Evolutionary conservation across 2,329 filamentous ascomycete genomes (phyloP), one percentile per base, ranked within the genome.

Genomic region (Diaporthe sp.): DNA sequence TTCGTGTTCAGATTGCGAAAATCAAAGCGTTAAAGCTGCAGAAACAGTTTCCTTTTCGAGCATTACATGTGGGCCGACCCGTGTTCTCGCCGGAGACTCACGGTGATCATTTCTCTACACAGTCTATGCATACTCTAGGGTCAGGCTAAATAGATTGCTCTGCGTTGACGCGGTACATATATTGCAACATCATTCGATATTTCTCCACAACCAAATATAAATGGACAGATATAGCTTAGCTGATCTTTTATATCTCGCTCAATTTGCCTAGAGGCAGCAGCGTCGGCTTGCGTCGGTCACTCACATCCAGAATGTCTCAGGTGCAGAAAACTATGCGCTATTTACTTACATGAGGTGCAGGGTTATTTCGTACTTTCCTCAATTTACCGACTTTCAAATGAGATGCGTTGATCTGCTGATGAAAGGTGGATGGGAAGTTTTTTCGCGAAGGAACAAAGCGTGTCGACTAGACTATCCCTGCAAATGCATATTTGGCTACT

Each of bases 91-190:
- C 28, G 47, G 13, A 33, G 40, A 33, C 25, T 47, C 25, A 22
- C 40, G 60, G 40, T 64, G 40, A 64, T 64, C 60, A 47, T 64
- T 64, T 28, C 60, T 64, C 60, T 15, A 47, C 60, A 30, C 19
- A 45, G 25, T 42, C n/a, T 38, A 22, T n/a, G 25, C 40, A 47
- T 33, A 8, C 19, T 30, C 22, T 9, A 33, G 25, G 25, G 40
- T 4, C 38, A 47, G 17, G 19, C 33, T 58, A 58, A 58, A 38
- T 58, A 58, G 35, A 58, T 58, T 58, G 33, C 19, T n/a, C 55
- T 58, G 55, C 55, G 19, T 58, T 33, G 30, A 58, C 19, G 8
- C 8, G 30, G 19, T 58, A 19, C 55, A 58, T 58, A 0, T 35
- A 7, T n/a, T 58, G 55, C 19, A 22, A 22, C 33, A 30, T 38